Conservation (phyloP, 768 basidiomycete species). For the Lactarius indigo region DNA sequence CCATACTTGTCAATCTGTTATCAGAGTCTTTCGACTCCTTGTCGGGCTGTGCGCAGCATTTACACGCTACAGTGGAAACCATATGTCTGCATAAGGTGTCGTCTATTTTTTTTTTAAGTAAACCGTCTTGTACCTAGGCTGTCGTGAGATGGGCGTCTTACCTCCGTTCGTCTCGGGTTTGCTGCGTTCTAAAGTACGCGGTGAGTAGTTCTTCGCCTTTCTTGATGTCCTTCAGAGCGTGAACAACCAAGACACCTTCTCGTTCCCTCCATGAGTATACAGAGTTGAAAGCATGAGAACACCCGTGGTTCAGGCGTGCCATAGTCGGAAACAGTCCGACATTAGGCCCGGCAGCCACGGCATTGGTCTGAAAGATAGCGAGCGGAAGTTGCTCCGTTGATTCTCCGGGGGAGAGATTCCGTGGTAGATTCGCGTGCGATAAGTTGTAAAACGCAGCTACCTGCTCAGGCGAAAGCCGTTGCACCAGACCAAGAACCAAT, state of each 20-base stretch:
- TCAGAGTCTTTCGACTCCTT: slow-evolving; percentile 50
- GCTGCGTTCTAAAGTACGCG: slow-evolving; percentile 56
- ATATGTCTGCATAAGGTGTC: slow-evolving; percentile 48
- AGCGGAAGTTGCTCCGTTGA: slow-evolving; percentile 46
- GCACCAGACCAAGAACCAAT: slow-evolving; percentile 39
- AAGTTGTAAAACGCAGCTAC: slow-evolving; percentile 49
- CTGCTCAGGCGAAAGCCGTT: slow-evolving; percentile 33
- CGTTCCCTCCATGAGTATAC: slow-evolving; percentile 58
- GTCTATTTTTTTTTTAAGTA: slow-evolving; percentile 34
- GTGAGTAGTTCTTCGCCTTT: slow-evolving; percentile 63
- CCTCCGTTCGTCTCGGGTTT: slow-evolving; percentile 52
- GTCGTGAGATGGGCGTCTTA: neutral
- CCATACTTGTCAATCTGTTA: slow-evolving; percentile 44
- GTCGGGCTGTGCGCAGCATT: slow-evolving; percentile 53
- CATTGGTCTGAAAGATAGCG: slow-evolving; percentile 66
- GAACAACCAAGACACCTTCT: slow-evolving; percentile 48
- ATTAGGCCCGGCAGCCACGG: slow-evolving; percentile 48
- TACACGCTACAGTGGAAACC: slow-evolving; percentile 58
- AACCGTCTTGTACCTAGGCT: neutral
- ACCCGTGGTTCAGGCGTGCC: slow-evolving; percentile 67
- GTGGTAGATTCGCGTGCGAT: slow-evolving; percentile 53
- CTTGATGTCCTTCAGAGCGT: slow-evolving; percentile 52
- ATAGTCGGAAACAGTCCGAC: slow-evolving; percentile 66
- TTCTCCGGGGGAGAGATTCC: slow-evolving; percentile 36
- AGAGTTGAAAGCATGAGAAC: slow-evolving; percentile 62